These are phyloP conservation scores for Anthracocystis panici-leucophaei DNA, from an alignment of 1,284 basidiomycete genomes.

Conservation along the genomic window DNA sequence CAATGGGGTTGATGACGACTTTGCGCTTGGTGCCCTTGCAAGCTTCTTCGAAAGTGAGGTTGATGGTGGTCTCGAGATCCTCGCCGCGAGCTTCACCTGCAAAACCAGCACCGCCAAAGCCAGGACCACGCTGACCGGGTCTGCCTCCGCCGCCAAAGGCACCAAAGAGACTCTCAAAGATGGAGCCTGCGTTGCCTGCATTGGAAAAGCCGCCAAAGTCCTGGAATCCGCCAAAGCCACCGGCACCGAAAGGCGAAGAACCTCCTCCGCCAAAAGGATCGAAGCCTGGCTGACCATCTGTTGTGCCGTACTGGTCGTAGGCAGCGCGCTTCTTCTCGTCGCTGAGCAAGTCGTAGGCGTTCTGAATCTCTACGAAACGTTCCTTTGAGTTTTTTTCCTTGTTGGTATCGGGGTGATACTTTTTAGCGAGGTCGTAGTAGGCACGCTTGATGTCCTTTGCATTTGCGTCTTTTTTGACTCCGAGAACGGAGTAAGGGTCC, in stretches of 20 bases:
- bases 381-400: slow-evolving; percentile 90
- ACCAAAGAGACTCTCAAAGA: slow-evolving; percentile 88
- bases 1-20: slow-evolving; percentile 83
- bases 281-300: slow-evolving; percentile 90
- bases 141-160: slow-evolving; percentile 72
- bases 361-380: slow-evolving; percentile 95
- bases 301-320: slow-evolving; percentile 95
- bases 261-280: slow-evolving; percentile 78
- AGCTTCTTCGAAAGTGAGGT: slow-evolving; percentile 88
- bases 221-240: slow-evolving; percentile 75
- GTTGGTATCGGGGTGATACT: slow-evolving; percentile 98
- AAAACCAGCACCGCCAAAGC: slow-evolving; percentile 71
- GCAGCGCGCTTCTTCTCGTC: slow-evolving; percentile 91
- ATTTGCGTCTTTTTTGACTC: slow-evolving; percentile 85
- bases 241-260: slow-evolving; percentile 74
- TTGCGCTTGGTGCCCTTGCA: slow-evolving; percentile 87
- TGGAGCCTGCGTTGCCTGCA: slow-evolving; percentile 71
- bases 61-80: slow-evolving; percentile 84
- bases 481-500: slow-evolving; percentile 90
- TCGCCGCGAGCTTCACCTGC: slow-evolving; percentile 77
- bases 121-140: slow-evolving; percentile 41
- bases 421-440: slow-evolving; percentile 98
- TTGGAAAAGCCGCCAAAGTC: slow-evolving; percentile 72
- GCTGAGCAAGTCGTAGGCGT: slow-evolving; percentile 89
- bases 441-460: slow-evolving; percentile 93